phyloP scores from a whole-genome alignment of 2,329 filamentous ascomycete species.

The Aspergillus phoenicis region DNA sequence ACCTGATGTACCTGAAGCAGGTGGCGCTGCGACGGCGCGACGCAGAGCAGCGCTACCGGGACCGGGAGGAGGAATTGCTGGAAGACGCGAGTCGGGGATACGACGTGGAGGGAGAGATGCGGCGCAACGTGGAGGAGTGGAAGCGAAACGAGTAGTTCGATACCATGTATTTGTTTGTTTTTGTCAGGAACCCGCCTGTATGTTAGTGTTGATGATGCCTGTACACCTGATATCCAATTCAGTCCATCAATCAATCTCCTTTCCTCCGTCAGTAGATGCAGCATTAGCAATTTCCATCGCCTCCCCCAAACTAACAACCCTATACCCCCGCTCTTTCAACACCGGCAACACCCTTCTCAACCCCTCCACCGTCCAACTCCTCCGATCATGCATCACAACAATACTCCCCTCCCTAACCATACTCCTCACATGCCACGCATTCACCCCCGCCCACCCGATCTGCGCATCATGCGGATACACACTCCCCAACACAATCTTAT shows the following conservation, averaged over 20 bases:
- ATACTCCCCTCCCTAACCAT: constrained; percentile 76
- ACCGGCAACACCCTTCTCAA: constrained; percentile 71
- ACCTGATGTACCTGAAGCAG: constrained; percentile 67
- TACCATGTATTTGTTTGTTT: constrained; percentile 8
- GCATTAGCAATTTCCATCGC: constrained; percentile 51
- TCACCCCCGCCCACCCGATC: constrained; percentile 68
- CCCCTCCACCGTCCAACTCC: constrained; percentile 83
- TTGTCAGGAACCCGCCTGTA: constrained; percentile 10
- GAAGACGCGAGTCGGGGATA: constrained; percentile 62
- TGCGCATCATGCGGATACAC: constrained; percentile 94
- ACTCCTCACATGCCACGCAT: constrained; percentile 77
- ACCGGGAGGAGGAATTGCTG: constrained; percentile 56
- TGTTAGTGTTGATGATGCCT: constrained; percentile 7
- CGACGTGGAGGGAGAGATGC: constrained; percentile 52
- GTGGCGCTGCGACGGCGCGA: constrained; percentile 60
- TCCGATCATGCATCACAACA: constrained; percentile 82
- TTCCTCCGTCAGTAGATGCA: neutral
- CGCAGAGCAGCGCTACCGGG: constrained; percentile 62
- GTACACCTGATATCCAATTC: constrained; percentile 2
- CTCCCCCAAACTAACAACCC: constrained; percentile 70
- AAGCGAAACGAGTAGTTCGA: constrained; percentile 51
- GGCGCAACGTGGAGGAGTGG: constrained; percentile 56
- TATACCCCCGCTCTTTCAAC: constrained; percentile 69
- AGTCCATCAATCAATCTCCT: neutral
- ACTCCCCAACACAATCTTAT: constrained; percentile 74